Conservation (phyloP, 805 yeast genomes). For the Sugiyamaella valdiviana region DNA sequence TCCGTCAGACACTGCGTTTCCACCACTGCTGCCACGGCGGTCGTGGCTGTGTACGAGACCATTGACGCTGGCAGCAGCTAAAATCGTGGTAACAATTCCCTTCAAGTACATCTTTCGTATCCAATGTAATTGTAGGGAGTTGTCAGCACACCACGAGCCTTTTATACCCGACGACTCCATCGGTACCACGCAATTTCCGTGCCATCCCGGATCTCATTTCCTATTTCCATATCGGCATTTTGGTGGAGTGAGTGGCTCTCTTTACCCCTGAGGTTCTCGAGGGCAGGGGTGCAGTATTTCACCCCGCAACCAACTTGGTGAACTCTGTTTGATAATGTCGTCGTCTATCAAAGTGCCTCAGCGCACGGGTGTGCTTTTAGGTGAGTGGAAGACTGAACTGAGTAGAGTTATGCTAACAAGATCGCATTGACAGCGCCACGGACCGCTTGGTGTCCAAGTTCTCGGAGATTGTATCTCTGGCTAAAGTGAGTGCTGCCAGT, state of each 20-base stretch:
- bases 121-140: no score
- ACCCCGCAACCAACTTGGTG: not conserved
- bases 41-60: not conserved
- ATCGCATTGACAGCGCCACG: slow-evolving; percentile 26
- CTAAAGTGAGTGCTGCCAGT: slow-evolving; percentile 19
- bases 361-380: slow-evolving; percentile 19
- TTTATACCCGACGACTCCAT: not conserved
- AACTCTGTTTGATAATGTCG: not conserved
- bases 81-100: no score
- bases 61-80: not conserved
- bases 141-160: not conserved
- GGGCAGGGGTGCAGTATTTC: not conserved
- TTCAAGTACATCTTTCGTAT: no score
- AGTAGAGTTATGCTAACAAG: slow-evolving; percentile 7
- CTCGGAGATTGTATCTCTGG: slow-evolving; percentile 26
- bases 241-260: no score
- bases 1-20: not conserved
- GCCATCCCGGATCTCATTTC: not conserved
- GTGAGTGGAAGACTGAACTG: slow-evolving; percentile 9
- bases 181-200: not conserved
- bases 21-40: not conserved
- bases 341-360: slow-evolving; percentile 19
- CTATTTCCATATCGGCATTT: not conserved
- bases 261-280: not conserved
- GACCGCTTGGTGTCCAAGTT: slow-evolving; percentile 24